phyloP scores from a whole-genome alignment of 495 filamentous ascomycete species.

The Recurvomyces mirabilis region DNA sequence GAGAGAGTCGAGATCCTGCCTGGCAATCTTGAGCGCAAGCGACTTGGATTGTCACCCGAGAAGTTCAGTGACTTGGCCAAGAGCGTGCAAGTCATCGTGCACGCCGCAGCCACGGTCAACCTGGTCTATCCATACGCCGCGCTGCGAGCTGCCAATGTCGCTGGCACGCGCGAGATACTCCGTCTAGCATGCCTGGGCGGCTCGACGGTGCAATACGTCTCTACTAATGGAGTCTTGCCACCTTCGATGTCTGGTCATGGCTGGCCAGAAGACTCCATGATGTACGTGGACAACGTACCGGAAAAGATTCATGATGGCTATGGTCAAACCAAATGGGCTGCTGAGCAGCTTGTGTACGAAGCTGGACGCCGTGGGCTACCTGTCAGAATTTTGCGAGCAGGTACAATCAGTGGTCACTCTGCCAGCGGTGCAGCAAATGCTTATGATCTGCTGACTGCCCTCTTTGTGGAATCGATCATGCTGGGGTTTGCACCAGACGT shows the following conservation, averaged over 20 bases:
- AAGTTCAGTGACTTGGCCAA: conserved; percentile 49
- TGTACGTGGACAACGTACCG: conserved; percentile 48
- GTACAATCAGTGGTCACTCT: conserved; percentile 73
- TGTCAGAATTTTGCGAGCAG: conserved; percentile 68
- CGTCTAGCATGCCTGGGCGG: conserved; percentile 48
- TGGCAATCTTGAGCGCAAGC: conserved; percentile 48
- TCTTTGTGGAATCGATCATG: conserved; percentile 56
- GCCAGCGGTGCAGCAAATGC: conserved; percentile 57
- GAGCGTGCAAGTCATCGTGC: conserved; percentile 67
- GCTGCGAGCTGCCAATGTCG: conserved; percentile 66
- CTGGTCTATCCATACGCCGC: conserved; percentile 75
- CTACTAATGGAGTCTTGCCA: conserved; percentile 57
- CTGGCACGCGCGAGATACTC: conserved; percentile 52
- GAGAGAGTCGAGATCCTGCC: conserved; percentile 58
- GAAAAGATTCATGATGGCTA: conserved; percentile 62
- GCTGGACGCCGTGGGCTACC: conserved; percentile 70
- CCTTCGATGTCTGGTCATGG: conserved; percentile 38
- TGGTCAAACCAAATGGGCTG: conserved; percentile 79
- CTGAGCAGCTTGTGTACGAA: conserved; percentile 70
- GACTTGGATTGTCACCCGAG: conserved; percentile 47
- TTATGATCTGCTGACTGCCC: conserved; percentile 53
- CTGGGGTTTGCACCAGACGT: conserved; percentile 52
- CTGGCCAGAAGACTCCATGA: conserved; percentile 49
- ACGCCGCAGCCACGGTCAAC: conserved; percentile 70
- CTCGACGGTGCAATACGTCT: conserved; percentile 58